phyloP scores from a whole-genome alignment of 192 early-diverging fungal species.

The Coemansia sp. region DNA sequence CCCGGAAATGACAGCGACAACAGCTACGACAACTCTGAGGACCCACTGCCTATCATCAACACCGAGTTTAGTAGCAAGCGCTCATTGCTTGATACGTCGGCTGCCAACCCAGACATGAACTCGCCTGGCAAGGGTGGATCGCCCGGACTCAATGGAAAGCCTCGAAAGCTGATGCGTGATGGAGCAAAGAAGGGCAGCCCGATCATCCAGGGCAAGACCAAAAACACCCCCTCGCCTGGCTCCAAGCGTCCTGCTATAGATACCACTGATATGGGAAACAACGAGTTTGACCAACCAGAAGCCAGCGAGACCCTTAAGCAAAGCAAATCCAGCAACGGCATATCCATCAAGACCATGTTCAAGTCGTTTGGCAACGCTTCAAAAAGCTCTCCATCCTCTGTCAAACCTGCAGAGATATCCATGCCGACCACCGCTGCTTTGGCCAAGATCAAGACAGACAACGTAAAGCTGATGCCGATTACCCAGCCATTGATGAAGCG shows the following conservation, averaged over 20 bases:
- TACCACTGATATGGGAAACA: too few relatives aligned
- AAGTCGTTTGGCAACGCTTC: not conserved
- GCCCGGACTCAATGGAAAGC: constrained; percentile 10
- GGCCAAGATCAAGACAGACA: not conserved
- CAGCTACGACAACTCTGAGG: not conserved
- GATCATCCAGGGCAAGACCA: not conserved
- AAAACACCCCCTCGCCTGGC: not conserved
- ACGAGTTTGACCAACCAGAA: too few relatives aligned
- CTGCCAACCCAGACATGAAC: constrained; percentile 37
- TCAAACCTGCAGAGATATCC: not conserved
- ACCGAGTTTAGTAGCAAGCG: constrained; percentile 5
- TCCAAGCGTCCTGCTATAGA: not conserved
- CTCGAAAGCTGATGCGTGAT: constrained; percentile 45
- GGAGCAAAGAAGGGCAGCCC: constrained; percentile 10
- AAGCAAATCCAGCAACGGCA: not conserved
- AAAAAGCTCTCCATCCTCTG: not conserved
- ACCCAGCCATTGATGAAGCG: not conserved
- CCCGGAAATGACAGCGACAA: not conserved
- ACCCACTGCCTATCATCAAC: not conserved
- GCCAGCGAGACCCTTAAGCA: not conserved
- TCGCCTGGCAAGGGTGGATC: not conserved
- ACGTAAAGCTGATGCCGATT: not conserved
- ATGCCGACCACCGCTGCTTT: not conserved
- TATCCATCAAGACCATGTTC: constrained; percentile 2
- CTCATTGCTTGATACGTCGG: constrained; percentile 37